These are phyloP conservation scores for Datisca glomerata DNA, from an alignment of 306 rosid species.

Conservation along the genomic window DNA sequence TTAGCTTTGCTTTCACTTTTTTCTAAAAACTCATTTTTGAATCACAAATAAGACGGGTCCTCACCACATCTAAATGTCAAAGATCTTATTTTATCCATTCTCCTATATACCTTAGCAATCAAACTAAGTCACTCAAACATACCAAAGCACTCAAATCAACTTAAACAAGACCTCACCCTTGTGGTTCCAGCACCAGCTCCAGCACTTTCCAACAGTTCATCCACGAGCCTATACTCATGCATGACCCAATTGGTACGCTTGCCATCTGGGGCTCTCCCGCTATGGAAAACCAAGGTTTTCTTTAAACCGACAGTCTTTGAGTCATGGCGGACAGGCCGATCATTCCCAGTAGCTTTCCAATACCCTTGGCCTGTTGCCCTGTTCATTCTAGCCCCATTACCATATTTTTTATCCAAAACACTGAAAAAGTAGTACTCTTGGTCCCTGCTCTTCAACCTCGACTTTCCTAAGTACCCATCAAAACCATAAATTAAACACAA, in stretches of 20 bases:
- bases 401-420: conserved; percentile 94
- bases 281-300: conserved; percentile 93
- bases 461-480: conserved; percentile 45
- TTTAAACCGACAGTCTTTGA: conserved; percentile 62
- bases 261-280: conserved; percentile 95
- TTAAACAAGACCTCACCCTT: conserved; percentile 56
- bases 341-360: conserved; percentile 99
- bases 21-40: too few species aligned
- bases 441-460: conserved; percentile 97
- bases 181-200: conserved; percentile 46
- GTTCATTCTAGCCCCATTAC: conserved; percentile 99
- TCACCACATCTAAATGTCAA: too few species aligned
- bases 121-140: too few species aligned
- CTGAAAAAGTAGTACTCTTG: conserved; percentile 96
- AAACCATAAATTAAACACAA: conserved; percentile 6
- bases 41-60: too few species aligned
- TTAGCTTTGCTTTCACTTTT: too few species aligned
- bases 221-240: conserved; percentile 96
- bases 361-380: conserved; percentile 85
- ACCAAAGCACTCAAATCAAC: too few species aligned
- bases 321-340: conserved; percentile 63
- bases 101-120: too few species aligned
- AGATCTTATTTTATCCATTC: too few species aligned
- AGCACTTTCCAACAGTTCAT: conserved; percentile 57
- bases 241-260: conserved; percentile 97